Base-by-base conservation (phyloP, 495 filamentous ascomycete genomes). In the Talaromyces trachyspermus region DNA sequence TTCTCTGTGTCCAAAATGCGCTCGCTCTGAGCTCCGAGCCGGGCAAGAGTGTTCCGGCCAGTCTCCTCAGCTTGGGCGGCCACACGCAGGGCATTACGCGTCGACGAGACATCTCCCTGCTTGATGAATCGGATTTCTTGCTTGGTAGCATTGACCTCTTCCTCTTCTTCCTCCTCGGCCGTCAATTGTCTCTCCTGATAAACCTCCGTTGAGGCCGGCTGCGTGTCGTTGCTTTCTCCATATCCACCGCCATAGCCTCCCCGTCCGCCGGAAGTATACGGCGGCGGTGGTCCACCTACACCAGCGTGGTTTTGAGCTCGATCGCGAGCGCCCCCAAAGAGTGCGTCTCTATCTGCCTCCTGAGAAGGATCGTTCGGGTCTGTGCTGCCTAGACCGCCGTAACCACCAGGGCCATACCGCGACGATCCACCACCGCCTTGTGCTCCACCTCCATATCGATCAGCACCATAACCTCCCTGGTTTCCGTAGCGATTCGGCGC, bases 1-100 rank as follows among this genome's bases (percentile, higher is more conserved):
- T 73, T 77, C 55, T 90, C 85, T 2, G 84, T 83, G 53, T 88
- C 84, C 61, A 92, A 80, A 35, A 94, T 76, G 4, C 79, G 74
- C 50, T 94, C 88, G 49, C 80, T 78, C 59, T 95, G 88, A 7
- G 71, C 76, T 30, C 83, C 83, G 7, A 94, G 79, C 30, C 83
- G 73, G 17, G 75, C 80, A 10, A 89, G 66, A 1, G 83, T 90
- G 36, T 75, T 72, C 12, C 77, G 71, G 20, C 82, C 84, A n/a
- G 79, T 81, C 49, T 89, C 81, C 51, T 86, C 77, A 2, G 84
- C 79, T 60, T 88, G 78, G 10, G 75, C 74, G 4, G 79, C 84
- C 39, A 81, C 72, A 1, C 77, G 72, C 9, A 85, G 66, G 2
- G 83, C 79, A 59, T 87, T 89, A 4, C 79, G 73, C 2, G 84